These are phyloP conservation scores for Quercus wislizeni DNA, from an alignment of 306 rosid genomes.

Conservation along the genomic window DNA sequence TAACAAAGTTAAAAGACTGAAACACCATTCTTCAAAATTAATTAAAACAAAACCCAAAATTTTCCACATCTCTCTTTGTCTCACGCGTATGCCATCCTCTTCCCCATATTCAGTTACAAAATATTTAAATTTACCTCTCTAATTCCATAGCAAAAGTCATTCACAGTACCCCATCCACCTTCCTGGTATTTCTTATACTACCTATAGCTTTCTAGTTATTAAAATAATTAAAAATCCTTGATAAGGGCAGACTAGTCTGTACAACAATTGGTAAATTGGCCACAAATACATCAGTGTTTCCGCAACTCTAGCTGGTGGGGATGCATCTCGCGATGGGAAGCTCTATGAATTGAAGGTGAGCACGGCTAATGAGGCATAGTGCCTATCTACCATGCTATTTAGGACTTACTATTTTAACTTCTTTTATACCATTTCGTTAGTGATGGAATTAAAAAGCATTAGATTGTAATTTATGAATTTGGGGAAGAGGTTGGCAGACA, in stretches of 20 bases:
- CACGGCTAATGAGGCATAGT: constrained; percentile 99
- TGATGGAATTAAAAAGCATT: constrained; percentile 6
- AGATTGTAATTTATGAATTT: background rate
- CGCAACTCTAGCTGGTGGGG: constrained; percentile 97
- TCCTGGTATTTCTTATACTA: constrained; percentile 1
- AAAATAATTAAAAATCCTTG: constrained; percentile 58
- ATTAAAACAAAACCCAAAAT: no score
- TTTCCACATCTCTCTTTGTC: no score
- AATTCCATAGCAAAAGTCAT: no score
- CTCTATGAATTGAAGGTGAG: constrained; percentile 96
- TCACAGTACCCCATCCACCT: no score
- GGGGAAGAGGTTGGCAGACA: background rate
- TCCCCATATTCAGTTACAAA: no score
- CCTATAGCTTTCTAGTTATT: constrained; percentile 44
- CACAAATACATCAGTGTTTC: constrained; percentile 80
- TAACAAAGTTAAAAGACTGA: no score
- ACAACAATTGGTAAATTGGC: constrained; percentile 78
- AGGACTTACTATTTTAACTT: constrained; percentile 56
- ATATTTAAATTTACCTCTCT: no score
- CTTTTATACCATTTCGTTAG: constrained; percentile 9
- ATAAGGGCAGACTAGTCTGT: constrained; percentile 83
- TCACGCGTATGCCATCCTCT: no score
- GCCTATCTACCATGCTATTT: constrained; percentile 99
- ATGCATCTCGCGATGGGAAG: constrained; percentile 90
- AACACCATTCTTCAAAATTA: no score